Conservation (phyloP, 208 protist genomes). For the Leishmania gerbilli region DNA sequence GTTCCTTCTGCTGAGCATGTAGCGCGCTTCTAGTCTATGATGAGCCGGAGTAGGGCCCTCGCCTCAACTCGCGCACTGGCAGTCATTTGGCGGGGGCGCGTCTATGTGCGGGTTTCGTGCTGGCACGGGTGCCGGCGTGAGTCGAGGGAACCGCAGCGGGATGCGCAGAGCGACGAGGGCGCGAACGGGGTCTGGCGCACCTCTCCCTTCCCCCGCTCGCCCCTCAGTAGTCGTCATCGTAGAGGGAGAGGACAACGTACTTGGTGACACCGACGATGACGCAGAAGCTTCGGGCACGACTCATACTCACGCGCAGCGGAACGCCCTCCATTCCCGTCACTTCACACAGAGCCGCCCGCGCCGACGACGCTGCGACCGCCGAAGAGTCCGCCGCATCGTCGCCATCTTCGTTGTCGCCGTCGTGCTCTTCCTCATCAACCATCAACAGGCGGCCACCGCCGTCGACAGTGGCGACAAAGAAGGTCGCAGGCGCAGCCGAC, state of each 20-base stretch:
- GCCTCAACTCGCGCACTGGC: background rate
- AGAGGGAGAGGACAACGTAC: conserved; percentile 78
- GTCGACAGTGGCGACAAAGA: conserved; percentile 48
- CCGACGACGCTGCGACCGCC: background rate
- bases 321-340: conserved; percentile 48
- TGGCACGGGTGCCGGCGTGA: background rate
- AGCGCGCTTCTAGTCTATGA: background rate
- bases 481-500: conserved; percentile 9
- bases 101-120: background rate
- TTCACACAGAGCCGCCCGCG: conserved; percentile 29
- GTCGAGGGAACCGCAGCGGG: background rate
- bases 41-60: background rate
- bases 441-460: conserved; percentile 37
- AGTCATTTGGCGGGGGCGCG: background rate
- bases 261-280: conserved; percentile 60
- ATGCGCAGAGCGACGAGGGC: background rate
- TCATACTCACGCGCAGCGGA: conserved; percentile 57
- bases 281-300: conserved; percentile 62
- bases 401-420: conserved; percentile 37
- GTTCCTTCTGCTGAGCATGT: background rate
- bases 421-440: conserved; percentile 39
- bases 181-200: no score
- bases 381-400: background rate
- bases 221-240: conserved; percentile 40
- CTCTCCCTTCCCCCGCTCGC: background rate